These are phyloP conservation scores for Chaetoceros muelleri DNA, from an alignment of 108 stramenopile genomes.

Conservation along the genomic window DNA sequence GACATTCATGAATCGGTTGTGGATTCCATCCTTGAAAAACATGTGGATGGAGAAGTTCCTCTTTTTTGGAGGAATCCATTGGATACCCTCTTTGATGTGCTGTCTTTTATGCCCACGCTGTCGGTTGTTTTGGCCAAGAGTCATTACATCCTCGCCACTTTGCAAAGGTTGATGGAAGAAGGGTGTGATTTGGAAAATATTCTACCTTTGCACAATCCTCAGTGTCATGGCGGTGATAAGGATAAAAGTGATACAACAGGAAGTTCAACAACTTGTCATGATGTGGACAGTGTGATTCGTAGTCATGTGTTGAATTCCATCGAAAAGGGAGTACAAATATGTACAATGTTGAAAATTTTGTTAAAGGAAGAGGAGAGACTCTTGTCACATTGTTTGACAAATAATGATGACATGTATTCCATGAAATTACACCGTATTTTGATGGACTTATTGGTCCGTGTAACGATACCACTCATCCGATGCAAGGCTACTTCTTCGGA, in stretches of 20 bases:
- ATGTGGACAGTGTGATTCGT: neutral
- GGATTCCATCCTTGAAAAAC: neutral
- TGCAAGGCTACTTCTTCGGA: neutral
- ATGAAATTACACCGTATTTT: neutral
- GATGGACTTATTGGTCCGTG: neutral
- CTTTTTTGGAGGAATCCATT: slow-evolving; percentile 15
- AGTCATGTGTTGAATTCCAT: neutral
- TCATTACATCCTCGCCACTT: neutral
- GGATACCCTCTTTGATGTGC: slow-evolving; percentile 10
- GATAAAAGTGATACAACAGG: too few relatives aligned
- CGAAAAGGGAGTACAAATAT: neutral
- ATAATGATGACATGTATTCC: neutral
- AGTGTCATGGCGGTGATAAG: too few relatives aligned
- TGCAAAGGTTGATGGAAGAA: neutral
- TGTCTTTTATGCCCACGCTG: slow-evolving; percentile 2
- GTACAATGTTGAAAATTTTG: neutral
- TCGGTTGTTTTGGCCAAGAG: neutral
- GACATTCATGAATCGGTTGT: slow-evolving; percentile 1
- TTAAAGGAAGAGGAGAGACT: neutral
- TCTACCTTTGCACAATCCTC: neutral
- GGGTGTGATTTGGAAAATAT: neutral
- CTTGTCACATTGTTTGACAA: neutral
- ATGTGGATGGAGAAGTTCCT: neutral
- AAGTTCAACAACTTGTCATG: too few relatives aligned
- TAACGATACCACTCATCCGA: neutral